Evolutionary conservation across 2,329 filamentous ascomycete genomes (phyloP), one percentile per base, ranked within the genome.

Genomic region (Botrytis paeoniae): DNA sequence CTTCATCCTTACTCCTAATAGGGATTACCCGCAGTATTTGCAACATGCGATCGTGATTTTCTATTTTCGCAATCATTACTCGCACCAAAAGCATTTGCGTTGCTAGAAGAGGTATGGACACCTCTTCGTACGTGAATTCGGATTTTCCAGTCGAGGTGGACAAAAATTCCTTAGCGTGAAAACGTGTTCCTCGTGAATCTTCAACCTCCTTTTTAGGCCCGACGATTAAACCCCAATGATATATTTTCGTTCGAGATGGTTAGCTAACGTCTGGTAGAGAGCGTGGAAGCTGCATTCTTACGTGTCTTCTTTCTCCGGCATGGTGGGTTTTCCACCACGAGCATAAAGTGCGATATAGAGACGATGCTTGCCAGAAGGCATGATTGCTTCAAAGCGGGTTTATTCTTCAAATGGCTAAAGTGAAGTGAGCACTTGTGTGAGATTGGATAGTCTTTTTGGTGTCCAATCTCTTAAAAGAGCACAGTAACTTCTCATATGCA

Each of bases 1-100:
- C 37, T 29, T 29, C 7, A 6, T 3, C 3, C 14, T 3, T 1
- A 1, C 4, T n/a, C 2, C 37, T 63, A 0, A 43, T 1, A 10
- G 37, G 37, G 3, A 63, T 3, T 8, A 0, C 8, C 5, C 61
- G 37, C 2, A 63, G 1, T 3, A 39, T 5, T 2, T 20, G 25
- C 61, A 63, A 43, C 37, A 41, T 10, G 1, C 61, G 37, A 43
- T 12, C 61, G 0, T 3, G 0, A 43, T 63, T 1, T 43, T 41
- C 25, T 1, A 63, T 63, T 43, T 63, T 63, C 25, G 25, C 61
- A 1, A 62, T 41, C 61, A 63, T 41, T 0, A 63, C 16, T 7
- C 37, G 37, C 0, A 63, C 60, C 8, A 63, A 29, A n/a, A 62
- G 37, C 60, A 62, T 41, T 41, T 62, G 60, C 7, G 60, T 62